Evolutionary conservation across 1,284 basidiomycete genomes (phyloP).

Genomic region (Sphaerobolus stellatus): DNA sequence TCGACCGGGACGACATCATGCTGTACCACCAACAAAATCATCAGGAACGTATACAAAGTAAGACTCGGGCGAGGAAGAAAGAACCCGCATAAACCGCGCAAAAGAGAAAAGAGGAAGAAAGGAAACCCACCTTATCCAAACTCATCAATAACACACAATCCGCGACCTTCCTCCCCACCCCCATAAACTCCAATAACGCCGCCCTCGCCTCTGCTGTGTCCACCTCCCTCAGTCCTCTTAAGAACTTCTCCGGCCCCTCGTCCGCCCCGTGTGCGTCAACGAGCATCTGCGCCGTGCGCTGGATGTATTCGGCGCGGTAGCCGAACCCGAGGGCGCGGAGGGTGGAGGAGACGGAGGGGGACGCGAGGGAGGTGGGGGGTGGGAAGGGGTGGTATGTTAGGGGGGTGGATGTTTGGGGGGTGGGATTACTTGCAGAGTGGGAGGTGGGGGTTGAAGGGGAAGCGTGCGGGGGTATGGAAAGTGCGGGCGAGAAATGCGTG

Average conservation of each 20-base stretch:
- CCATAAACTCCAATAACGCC: constrained; percentile 78
- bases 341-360: constrained; percentile 56
- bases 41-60: not conserved
- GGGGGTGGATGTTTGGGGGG: constrained; percentile 18
- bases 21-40: constrained; percentile 40
- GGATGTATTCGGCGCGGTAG: constrained; percentile 90
- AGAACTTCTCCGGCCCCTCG: constrained; percentile 54
- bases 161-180: constrained; percentile 94
- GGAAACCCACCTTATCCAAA: constrained; percentile 73
- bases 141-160: constrained; percentile 97
- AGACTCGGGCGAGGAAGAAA: no score
- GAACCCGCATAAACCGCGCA: no score
- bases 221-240: constrained; percentile 52
- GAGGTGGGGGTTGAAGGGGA: no score
- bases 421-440: no score
- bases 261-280: constrained; percentile 50
- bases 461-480: constrained; percentile 46
- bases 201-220: constrained; percentile 64
- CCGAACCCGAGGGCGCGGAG: constrained; percentile 91
- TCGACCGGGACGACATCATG: constrained; percentile 86
- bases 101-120: no score
- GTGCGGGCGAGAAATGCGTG: constrained; percentile 64
- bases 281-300: constrained; percentile 79
- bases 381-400: constrained; percentile 95
- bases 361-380: constrained; percentile 64